A percentile compares a stretch with the other conserved stretches of the same genome.
Conservation (phyloP, 768 basidiomycete species). For the Leccinum aurantiacum region DNA sequence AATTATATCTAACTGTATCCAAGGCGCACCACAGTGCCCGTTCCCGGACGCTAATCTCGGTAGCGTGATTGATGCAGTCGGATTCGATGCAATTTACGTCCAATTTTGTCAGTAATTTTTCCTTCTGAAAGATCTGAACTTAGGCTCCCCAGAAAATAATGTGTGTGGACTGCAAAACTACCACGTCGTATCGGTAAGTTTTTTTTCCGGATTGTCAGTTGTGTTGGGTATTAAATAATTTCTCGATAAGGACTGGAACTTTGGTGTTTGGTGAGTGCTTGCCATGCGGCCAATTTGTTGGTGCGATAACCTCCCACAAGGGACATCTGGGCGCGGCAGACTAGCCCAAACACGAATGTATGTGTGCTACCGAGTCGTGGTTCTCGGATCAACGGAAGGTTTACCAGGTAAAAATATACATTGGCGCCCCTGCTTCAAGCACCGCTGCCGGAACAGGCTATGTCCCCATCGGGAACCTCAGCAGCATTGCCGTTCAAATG, state of each 20-base stretch:
- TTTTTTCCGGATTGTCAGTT: neutral
- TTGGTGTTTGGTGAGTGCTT: conserved; percentile 31
- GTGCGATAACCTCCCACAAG: conserved; percentile 27
- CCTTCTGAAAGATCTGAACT: neutral
- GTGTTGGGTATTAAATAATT: neutral
- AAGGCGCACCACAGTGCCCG: conserved; percentile 48
- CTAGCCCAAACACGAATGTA: conserved; percentile 43
- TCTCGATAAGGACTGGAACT: conserved; percentile 46
- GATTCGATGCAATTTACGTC: conserved; percentile 73
- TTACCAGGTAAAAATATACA: conserved; percentile 40
- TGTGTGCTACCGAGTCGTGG: conserved; percentile 3
- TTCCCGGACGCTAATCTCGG: conserved; percentile 67
- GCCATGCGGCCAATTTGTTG: neutral
- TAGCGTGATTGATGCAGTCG: conserved; percentile 56
- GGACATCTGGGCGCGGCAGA: conserved; percentile 45
- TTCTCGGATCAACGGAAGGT: conserved; percentile 1
- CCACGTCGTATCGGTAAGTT: conserved; percentile 51
- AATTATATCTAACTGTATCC: neutral
- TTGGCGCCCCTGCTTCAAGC: conserved; percentile 43
- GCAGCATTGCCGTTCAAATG: conserved; percentile 34
- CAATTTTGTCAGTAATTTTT: conserved; percentile 48
- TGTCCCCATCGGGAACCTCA: conserved; percentile 32
- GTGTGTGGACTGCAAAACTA: conserved; percentile 48
- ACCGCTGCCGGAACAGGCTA: conserved; percentile 45
- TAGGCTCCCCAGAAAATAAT: conserved; percentile 40